Base-by-base conservation (phyloP, 345 rosid species). In the Odontarrhena argentea region DNA sequence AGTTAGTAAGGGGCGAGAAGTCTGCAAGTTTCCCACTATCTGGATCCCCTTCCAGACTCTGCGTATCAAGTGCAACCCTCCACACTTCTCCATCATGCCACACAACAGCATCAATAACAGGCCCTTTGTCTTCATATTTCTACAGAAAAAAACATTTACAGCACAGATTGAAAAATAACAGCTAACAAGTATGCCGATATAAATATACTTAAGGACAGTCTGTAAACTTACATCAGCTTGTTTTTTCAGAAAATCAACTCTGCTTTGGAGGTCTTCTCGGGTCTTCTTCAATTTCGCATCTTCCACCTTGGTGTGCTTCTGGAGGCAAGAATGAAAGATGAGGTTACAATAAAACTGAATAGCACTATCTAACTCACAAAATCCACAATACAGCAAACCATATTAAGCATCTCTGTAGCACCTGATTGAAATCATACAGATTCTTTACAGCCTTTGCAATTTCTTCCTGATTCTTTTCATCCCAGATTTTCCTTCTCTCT, bases 51-150 rank as follows among this genome's bases (percentile, higher is more conserved):
- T 85, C 97, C 49, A 94, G 84, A 74, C 80, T 88, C 67, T 86
- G 99, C 6, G 96, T 91, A 72, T 94, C 99, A 73, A 94, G 88
- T 55, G 97, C 97, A 74, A 70, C 96, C 82, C 97, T 86, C 97
- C 99, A 94, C 38, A 85, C 77, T 71, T 88, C 93, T 49, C 96
- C 99, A 70, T 94, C 97, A 76, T 94, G 82, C 99, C 99, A 94
- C 40, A 87, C 96, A 74, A 88, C 91, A 80, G 96, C 96, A 68
- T 94, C 99, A 65, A 94, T 84, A 56, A 86, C 76, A 76, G 97
- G 97, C 55, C 99, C 99, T 78, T 84, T 88, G 80, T 94, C 99
- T 76, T 91, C 91, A 74, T 86, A 88, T 76, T 70, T 81, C 97
- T 94, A 67, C 50, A 63, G 55, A 55, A 37, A 65, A 45, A 72